These are phyloP conservation scores for Tanozyma kutaoensis DNA, from an alignment of 805 yeast genomes.

Conservation along the genomic window DNA sequence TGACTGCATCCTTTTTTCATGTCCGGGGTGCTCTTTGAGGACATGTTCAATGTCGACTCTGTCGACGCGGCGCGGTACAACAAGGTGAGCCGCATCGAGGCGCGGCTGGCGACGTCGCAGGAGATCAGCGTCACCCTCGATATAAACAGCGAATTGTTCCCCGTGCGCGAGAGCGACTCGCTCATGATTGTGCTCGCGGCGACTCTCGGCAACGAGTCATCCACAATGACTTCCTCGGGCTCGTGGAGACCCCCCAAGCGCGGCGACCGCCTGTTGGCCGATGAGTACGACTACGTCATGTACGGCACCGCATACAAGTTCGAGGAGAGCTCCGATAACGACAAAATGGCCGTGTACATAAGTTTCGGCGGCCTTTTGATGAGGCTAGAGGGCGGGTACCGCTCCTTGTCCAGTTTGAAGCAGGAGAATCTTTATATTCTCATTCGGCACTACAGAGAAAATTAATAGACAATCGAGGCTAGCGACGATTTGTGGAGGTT, in stretches of 20 bases:
- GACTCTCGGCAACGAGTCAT: constrained; percentile 39
- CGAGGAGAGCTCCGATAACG: constrained; percentile 63
- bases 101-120: constrained; percentile 68
- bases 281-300: constrained; percentile 97
- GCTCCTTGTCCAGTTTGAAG: constrained; percentile 76
- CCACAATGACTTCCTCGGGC: constrained; percentile 36
- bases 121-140: constrained; percentile 80
- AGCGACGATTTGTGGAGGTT: no score
- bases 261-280: constrained; percentile 79
- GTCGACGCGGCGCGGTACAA: constrained; percentile 85
- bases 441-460: constrained; percentile 55
- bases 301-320: constrained; percentile 95
- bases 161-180: constrained; percentile 63
- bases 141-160: constrained; percentile 84
- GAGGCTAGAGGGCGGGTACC: constrained; percentile 91
- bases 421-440: constrained; percentile 89
- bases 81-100: constrained; percentile 81
- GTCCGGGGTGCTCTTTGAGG: constrained; percentile 76
- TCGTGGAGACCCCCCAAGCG: constrained; percentile 79
- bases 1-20: constrained; percentile 8
- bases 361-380: constrained; percentile 92
- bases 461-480: no score
- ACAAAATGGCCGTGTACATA: constrained; percentile 73
- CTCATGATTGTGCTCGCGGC: constrained; percentile 81
- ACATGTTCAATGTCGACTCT: constrained; percentile 74